Evolutionary conservation across 1,284 basidiomycete species (phyloP), one percentile per base, ranked within the genome.

Genomic region (Ceratobasidium papillatum): DNA sequence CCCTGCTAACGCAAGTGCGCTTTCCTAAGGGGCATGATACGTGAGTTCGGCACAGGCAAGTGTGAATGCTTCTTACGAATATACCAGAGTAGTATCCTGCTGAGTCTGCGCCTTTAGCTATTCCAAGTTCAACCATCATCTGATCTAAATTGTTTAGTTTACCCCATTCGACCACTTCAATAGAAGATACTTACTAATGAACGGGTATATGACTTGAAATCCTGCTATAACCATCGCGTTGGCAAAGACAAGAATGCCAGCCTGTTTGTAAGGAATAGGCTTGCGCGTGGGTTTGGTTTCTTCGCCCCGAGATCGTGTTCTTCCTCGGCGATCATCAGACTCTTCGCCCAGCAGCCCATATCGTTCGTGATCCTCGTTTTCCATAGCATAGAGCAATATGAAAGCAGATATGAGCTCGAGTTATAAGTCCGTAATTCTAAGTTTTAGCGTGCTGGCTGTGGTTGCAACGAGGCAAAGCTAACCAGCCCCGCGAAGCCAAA

Each of bases 1-100:
- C n/a, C 66, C 66, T 17, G 66, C 22, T 19, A 71, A 25, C 19
- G 66, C 4, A 9, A 71, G 34, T 11, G 51, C 66, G 34, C 66
- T 71, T n/a, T 71, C 66, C 66, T 71, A n/a, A 7, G 32, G 45
- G 8, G 41, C 0, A 14, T 47, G 3, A 58, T n/a, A 27, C 12
- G 19, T 56, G 4, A 54, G 25, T 59, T 47, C 22, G 59, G 54
- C 27, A n/a, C 25, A 32, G 12, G 27, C 27, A 27, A 19, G 22
- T 9, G n/a, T 51, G 17, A 14, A 19, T 38, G 22, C 36, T 25
- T 32, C 54, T 59, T 52, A 71, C 66, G 22, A 71, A 59, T 58
- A 71, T n/a, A 17, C 66, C 66, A 32, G 66, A 71, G 27, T 71
- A 71, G 54, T 71, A 71, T n/a, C 66, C 66, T 11, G 66, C 66